phyloP scores from a whole-genome alignment of 2,329 filamentous ascomycete genomes.

The Fusarium pininemorale region DNA sequence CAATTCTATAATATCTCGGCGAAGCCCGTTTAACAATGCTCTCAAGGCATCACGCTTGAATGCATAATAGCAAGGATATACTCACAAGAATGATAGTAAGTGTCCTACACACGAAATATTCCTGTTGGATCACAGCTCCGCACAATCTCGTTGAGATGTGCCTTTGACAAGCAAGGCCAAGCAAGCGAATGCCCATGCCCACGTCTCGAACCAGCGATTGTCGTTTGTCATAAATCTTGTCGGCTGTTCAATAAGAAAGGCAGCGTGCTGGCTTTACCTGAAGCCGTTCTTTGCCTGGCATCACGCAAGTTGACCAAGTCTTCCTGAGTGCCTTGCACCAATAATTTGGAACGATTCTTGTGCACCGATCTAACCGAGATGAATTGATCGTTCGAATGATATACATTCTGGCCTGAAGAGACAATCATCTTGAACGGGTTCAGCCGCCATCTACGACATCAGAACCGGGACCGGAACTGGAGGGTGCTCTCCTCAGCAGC shows the following conservation, averaged over 20 bases:
- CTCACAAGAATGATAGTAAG: neutral
- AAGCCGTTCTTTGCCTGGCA: conserved; percentile 6
- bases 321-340: conserved; percentile 11
- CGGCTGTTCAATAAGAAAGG: neutral
- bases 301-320: conserved; percentile 4
- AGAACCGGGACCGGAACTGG: neutral
- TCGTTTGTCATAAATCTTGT: neutral
- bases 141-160: conserved; percentile 1
- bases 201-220: neutral
- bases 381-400: neutral
- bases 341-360: conserved; percentile 10
- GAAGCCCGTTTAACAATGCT: neutral
- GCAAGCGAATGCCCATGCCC: neutral
- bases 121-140: conserved; percentile 5
- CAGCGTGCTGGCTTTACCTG: neutral
- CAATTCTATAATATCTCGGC: neutral
- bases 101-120: neutral
- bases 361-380: neutral
- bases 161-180: neutral
- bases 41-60: neutral
- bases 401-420: neutral
- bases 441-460: neutral
- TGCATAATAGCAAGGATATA: neutral
- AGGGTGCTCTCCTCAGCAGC: neutral
- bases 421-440: neutral